A percentile compares a stretch with the other conserved stretches of the same genome.
These are phyloP conservation scores for Botryosphaeria dothidea DNA, from an alignment of 2,329 filamentous ascomycete species.

Conservation along the genomic window DNA sequence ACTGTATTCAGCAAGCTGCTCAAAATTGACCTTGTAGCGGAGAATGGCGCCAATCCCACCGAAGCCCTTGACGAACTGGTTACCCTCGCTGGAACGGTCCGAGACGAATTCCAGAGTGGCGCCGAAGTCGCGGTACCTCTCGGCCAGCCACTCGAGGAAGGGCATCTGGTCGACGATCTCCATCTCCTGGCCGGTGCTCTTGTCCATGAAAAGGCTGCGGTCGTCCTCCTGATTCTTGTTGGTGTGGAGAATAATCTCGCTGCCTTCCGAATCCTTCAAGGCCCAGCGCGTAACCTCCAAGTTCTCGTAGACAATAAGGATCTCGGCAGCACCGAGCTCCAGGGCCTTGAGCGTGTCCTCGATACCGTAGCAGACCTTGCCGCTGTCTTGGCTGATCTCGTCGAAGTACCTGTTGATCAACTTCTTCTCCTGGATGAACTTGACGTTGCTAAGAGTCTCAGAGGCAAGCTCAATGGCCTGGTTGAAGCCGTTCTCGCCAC, in stretches of 20 bases:
- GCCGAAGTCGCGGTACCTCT: slow-evolving; percentile 98
- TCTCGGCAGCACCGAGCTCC: slow-evolving; percentile 93
- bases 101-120: slow-evolving; percentile 96
- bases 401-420: slow-evolving; percentile 99
- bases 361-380: slow-evolving; percentile 95
- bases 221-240: slow-evolving; percentile 81
- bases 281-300: slow-evolving; percentile 91
- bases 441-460: slow-evolving; percentile 97
- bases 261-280: slow-evolving; percentile 75
- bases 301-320: slow-evolving; percentile 95
- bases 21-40: slow-evolving; percentile 99
- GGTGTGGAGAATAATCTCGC: slow-evolving; percentile 77
- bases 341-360: slow-evolving; percentile 97
- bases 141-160: slow-evolving; percentile 99
- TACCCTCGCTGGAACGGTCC: slow-evolving; percentile 94
- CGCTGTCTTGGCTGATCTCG: slow-evolving; percentile 96
- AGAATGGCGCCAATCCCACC: slow-evolving; percentile 97
- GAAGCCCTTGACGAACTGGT: slow-evolving; percentile 99
- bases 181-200: slow-evolving; percentile 95
- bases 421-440: slow-evolving; percentile 99
- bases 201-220: slow-evolving; percentile 89
- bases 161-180: slow-evolving; percentile 83
- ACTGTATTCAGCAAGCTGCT: slow-evolving; percentile 89
- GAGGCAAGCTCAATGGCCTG: slow-evolving; percentile 95
- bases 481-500: slow-evolving; percentile 99